Evolutionary conservation across 495 filamentous ascomycete species (phyloP), one percentile per base, ranked within the genome.

Genomic region (Trypethelium eluteriae): DNA sequence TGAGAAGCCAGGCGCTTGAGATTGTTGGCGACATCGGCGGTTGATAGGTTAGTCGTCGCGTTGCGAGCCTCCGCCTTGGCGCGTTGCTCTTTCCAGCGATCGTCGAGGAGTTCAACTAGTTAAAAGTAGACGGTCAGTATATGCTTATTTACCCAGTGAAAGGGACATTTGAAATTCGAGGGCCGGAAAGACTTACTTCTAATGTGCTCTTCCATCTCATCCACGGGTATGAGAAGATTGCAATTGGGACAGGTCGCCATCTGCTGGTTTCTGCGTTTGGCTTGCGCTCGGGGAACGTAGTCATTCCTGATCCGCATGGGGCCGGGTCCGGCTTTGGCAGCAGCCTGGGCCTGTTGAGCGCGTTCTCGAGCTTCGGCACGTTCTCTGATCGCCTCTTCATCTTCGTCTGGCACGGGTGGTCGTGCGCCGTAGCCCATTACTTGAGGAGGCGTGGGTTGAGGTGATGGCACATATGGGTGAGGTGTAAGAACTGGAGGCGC

Each of bases 1-100:
- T 96, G 91, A 64, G 88, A 91, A n/a, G 93, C 92, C 38, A 98
- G 83, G n/a, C 94, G 90, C 79, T 98, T 98, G 68, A 98, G 82
- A 72, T 98, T 98, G 74, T 89, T 90, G 67, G 92, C 93, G 36
- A 95, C 93, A 70, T 97, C 93, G 39, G 81, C 82, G 16, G 90
- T 96, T 3, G 86, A 89, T 3, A 98, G 79, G 68, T 96, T 97
- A 38, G 92, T 96, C 0, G 91, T 92, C 7, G 91, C 84, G 70
- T 85, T 90, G 66, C 94, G 85, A 11, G 88, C 86, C 34, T 96
- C 91, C 12, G 89, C 85, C 73, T 96, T 95, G 67, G 89, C 89
- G 63, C 90, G 89, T 75, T 98, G 92, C 74, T 97, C 92, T 76
- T 95, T 94, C 94, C 95, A 98, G 41, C 88, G 85, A 0, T 94